Percentiles rank a stretch among this genome's conserved stretches.
These are phyloP conservation scores for apple (Malus domestica) DNA, from an alignment of 306 rosid species.

Conservation along the genomic window DNA sequence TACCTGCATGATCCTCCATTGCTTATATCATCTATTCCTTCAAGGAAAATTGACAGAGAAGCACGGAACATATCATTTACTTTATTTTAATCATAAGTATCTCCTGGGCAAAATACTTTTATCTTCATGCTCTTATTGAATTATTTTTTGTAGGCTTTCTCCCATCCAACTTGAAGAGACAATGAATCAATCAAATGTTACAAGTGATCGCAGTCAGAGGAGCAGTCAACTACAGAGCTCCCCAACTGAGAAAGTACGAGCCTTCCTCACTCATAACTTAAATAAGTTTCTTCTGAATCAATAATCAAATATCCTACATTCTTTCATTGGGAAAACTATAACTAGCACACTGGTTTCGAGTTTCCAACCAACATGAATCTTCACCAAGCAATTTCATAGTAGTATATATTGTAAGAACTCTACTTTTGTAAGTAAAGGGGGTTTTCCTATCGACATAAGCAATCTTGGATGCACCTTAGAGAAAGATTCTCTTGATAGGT, in stretches of 20 bases:
- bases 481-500: not conserved
- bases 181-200: not conserved
- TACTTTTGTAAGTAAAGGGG: not conserved
- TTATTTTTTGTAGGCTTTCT: not conserved
- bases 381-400: not conserved
- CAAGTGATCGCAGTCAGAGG: not conserved
- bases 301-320: not conserved
- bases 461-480: not conserved
- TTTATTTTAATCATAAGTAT: not conserved
- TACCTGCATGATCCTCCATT: not conserved
- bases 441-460: not conserved
- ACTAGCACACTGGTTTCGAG: not conserved
- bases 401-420: not conserved
- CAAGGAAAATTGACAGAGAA: not conserved
- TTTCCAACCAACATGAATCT: not conserved
- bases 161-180: slow-evolving; percentile 2
- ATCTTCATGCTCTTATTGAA: not conserved
- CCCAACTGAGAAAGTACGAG: slow-evolving; percentile 1
- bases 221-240: not conserved
- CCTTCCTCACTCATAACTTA: not conserved
- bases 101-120: not conserved
- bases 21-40: not conserved
- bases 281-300: not conserved
- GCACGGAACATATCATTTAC: not conserved
- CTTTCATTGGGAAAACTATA: not conserved